Evolutionary conservation across 768 basidiomycete species (phyloP).

Genomic region (Kwoniella dejecticola): DNA sequence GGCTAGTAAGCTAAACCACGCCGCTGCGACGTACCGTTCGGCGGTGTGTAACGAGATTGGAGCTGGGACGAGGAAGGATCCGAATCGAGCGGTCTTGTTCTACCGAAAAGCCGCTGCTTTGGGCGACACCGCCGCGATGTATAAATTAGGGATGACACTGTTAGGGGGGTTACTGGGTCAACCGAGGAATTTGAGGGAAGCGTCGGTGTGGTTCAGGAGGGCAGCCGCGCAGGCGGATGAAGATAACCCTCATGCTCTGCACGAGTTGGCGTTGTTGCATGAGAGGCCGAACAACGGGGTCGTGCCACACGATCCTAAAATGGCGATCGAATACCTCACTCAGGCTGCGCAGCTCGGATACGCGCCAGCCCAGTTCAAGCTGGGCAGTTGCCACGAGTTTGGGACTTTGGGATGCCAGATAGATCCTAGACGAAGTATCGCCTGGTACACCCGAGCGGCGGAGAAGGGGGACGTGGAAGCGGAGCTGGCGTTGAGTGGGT

Average conservation of each 20-base stretch:
- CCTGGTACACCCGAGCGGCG: constrained; percentile 98
- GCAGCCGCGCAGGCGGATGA: constrained; percentile 97
- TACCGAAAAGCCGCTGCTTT: constrained; percentile 95
- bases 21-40: constrained; percentile 91
- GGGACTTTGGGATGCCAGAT: constrained; percentile 84
- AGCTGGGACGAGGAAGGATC: constrained; percentile 88
- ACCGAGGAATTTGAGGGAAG: constrained; percentile 82
- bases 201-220: constrained; percentile 88
- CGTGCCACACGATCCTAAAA: constrained; percentile 75
- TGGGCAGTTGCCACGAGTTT: constrained; percentile 94
- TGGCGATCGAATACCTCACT: constrained; percentile 82
- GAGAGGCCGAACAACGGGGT: constrained; percentile 59
- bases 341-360: constrained; percentile 93
- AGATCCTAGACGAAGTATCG: constrained; percentile 90
- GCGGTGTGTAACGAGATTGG: constrained; percentile 99
- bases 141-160: constrained; percentile 98
- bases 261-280: constrained; percentile 73
- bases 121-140: constrained; percentile 98
- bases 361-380: constrained; percentile 89
- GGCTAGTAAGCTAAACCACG: constrained; percentile 95
- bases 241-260: constrained; percentile 94
- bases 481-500: constrained; percentile 92
- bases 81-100: constrained; percentile 84
- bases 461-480: constrained; percentile 94
- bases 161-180: constrained; percentile 81